phyloP scores from a whole-genome alignment of 1,284 basidiomycete genomes.

The Moniliophthora roreri region DNA sequence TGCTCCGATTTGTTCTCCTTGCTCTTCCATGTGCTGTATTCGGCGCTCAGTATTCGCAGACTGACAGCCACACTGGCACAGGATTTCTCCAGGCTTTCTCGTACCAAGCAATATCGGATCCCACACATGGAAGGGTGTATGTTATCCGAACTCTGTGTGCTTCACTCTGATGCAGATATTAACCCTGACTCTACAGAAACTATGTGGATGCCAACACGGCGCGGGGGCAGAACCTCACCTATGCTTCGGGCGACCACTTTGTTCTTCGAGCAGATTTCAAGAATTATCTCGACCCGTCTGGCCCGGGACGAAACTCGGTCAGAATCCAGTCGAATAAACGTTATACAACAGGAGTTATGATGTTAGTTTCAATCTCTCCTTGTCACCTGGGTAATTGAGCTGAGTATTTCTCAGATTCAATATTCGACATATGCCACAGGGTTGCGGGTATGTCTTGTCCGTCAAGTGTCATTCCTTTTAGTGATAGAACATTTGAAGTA shows the following conservation, averaged over 20 bases:
- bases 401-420: constrained; percentile 15
- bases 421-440: constrained; percentile 27
- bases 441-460: constrained; percentile 21
- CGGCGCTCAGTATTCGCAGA: constrained; percentile 37
- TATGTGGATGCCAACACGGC: constrained; percentile 39
- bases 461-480: background rate
- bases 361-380: constrained; percentile 33
- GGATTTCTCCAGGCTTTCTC: constrained; percentile 51
- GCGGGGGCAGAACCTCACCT: constrained; percentile 33
- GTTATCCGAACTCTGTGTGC: no score
- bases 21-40: background rate
- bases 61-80: constrained; percentile 47
- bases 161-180: background rate
- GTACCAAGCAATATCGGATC: constrained; percentile 28
- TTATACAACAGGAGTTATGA: constrained; percentile 44
- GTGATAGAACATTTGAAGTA: constrained; percentile 23
- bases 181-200: constrained; percentile 25
- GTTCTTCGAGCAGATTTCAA: constrained; percentile 44
- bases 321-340: constrained; percentile 44
- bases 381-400: background rate
- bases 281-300: constrained; percentile 40
- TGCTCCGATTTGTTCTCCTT: background rate
- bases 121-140: constrained; percentile 56
- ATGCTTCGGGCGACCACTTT: constrained; percentile 31
- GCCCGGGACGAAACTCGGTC: constrained; percentile 49